Base-by-base conservation (phyloP, 2,329 filamentous ascomycete species). In the Aspergillus pseudoviridinutans region DNA sequence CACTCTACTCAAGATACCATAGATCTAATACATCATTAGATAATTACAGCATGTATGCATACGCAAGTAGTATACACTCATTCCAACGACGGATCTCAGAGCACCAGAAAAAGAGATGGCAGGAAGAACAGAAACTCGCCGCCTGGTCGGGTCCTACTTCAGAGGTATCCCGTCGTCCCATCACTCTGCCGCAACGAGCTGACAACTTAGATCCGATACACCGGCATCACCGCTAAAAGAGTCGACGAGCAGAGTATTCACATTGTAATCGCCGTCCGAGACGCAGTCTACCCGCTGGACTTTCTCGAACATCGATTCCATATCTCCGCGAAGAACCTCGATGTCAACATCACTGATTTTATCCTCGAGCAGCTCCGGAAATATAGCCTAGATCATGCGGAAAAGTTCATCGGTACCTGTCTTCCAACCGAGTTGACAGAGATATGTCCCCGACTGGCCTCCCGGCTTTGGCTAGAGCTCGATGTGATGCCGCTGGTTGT, bases 401-500 rank as follows among this genome's bases (percentile, higher is more conserved):
- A 85, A 76, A 94, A 93, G 72, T 88, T 92, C 63, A 80, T 91
- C 22, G 90, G 90, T 9, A 83, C 85, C 20, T 89, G 89, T 17
- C 76, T 93, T 52, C 86, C 88, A 0, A 74, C 78, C 8, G 79
- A 80, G 3, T 74, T 90, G 54, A 79, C 83, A 46, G 74, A 82
- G 9, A 77, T 84, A 65, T 88, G 84, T 66, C 88, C 89, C 1
- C 76, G 76, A 4, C 79, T 92, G 1, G 88, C 87, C 64, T 85
- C 88, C 0, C 84, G 84, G 35, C 79, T 94, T 3, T 94, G 90
- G 90, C 75, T 84, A 2, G 87, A 91, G 59, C 77, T 92, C 32
- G 90, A 94, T 68, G 85, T 92, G 56, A 83, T 93, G 3, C 87
- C 89, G 1, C 79, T 93, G 44, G 82, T 88, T 3, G 79, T 91